These are phyloP conservation scores for Gentiana dahurica DNA, from an alignment of 257 asterid species.

Conservation along the genomic window DNA sequence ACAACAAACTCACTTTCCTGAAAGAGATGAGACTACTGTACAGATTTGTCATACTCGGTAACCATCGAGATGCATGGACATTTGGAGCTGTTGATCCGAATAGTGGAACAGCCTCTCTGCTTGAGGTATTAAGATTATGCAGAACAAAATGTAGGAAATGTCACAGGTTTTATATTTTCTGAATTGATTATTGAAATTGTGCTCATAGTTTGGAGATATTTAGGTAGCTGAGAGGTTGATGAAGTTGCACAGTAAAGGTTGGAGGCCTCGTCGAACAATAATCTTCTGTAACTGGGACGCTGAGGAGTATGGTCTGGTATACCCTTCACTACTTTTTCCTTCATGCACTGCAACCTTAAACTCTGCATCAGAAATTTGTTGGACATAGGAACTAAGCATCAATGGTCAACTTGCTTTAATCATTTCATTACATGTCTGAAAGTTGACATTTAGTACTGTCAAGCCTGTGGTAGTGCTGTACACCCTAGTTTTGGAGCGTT, in stretches of 20 bases:
- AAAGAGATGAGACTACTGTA: slow-evolving; percentile 12
- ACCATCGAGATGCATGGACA: slow-evolving; percentile 96
- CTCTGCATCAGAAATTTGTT: too few species aligned
- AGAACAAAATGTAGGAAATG: neutral
- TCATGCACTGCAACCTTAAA: neutral
- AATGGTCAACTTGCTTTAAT: too few species aligned
- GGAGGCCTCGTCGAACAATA: slow-evolving; percentile 76
- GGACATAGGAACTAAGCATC: too few species aligned
- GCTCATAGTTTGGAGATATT: slow-evolving; percentile 15
- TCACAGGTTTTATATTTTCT: neutral
- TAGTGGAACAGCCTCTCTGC: slow-evolving; percentile 85
- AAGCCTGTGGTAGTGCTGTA: too few species aligned
- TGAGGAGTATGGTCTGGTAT: slow-evolving; percentile 89
- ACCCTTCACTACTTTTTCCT: slow-evolving; percentile 4
- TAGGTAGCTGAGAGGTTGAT: slow-evolving; percentile 58
- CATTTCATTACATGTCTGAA: too few species aligned
- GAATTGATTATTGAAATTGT: neutral
- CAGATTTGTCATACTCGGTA: slow-evolving; percentile 74
- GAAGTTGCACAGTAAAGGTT: slow-evolving; percentile 32
- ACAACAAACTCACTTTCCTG: slow-evolving; percentile 2
- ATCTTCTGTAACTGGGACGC: slow-evolving; percentile 87
- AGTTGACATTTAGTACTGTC: too few species aligned
- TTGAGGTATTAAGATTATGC: slow-evolving; percentile 38
- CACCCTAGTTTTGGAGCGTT: too few species aligned
- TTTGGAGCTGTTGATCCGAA: slow-evolving; percentile 91